Base-by-base conservation (phyloP, 169 alveolate species). In the Plasmodium vivax region DNA sequence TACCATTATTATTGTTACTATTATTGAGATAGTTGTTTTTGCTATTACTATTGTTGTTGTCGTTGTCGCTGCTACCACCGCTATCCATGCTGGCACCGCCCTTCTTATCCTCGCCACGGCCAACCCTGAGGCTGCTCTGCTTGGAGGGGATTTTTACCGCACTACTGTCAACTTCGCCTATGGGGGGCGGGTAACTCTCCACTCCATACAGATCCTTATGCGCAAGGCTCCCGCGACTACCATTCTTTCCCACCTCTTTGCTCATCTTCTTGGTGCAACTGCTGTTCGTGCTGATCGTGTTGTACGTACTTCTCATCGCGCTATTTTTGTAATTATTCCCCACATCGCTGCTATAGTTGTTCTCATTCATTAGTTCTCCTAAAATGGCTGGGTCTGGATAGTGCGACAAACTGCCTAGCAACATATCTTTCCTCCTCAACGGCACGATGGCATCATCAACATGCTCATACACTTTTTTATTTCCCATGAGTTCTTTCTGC, bases 401-500 rank as follows among this genome's bases (percentile, higher is more conserved):
- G n/a, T 23, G 34, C 54, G 32, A 19, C 27, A 7, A 72, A 71
- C 54, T 38, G 51, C 75, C 43, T 68, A 41, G 12, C 27, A 68
- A 30, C 2, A 12, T n/a, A 38, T 84, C 83, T 23, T 8, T 27
- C 23, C 82, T 84, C 54, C 36, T 71, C 16, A 84, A 84, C 9
- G 68, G 62, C 27, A 36, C 68, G 32, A 27, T 23, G 16, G 32
- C 27, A 34, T 71, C 36, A 14, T 84, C 92, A 41, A 71, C 72
- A 84, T 84, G 92, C 10, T 84, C 92, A 84, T 84, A 58, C 47
- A 68, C 54, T 16, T 84, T 84, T 84, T 68, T 68, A 71, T 84
- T 84, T 16, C 83, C 83, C 43, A 84, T 84, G 54, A 30, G 27
- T 84, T 32, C 43, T 19, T 30, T 84, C 54, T 54, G 82, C 51